Percentiles rank a stretch among this genome's conserved stretches.
Evolutionary conservation across 208 protist genomes (phyloP).

Genomic region (Zelonia costaricensis): DNA sequence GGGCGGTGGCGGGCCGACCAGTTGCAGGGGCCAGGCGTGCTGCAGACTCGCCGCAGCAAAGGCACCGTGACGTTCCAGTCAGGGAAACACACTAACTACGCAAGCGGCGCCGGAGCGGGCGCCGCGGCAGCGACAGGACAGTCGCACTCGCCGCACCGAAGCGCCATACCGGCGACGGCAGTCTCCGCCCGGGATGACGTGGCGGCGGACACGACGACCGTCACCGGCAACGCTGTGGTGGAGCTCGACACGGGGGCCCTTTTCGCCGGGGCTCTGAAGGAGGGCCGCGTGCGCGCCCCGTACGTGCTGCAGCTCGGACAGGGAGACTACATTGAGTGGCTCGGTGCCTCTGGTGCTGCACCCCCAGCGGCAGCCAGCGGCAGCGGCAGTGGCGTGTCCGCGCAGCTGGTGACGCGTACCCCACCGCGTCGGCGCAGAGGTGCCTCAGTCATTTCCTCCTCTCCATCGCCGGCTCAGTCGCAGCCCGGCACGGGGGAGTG

Average conservation of each 20-base stretch:
- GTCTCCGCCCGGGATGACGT: neutral
- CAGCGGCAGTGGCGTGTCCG: neutral
- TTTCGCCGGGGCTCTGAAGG: conserved; percentile 40
- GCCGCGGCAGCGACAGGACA: neutral
- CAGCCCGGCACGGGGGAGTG: conserved; percentile 39
- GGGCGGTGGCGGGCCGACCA: conserved; percentile 54
- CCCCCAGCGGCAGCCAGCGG: neutral
- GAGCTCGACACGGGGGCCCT: conserved; percentile 48
- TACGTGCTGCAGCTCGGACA: conserved; percentile 40
- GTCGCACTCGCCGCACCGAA: neutral
- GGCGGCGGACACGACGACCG: neutral
- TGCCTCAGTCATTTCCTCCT: neutral
- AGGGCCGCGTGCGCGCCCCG: conserved; percentile 17
- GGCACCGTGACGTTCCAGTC: conserved; percentile 8
- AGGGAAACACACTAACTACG: neutral
- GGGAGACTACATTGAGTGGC: conserved; percentile 65
- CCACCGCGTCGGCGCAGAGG: neutral
- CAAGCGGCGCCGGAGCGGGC: neutral
- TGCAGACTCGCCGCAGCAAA: conserved; percentile 22
- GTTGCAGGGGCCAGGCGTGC: conserved; percentile 18
- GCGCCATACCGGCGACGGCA: neutral
- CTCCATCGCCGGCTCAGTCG: neutral
- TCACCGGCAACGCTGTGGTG: conserved; percentile 40
- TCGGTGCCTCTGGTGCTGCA: neutral
- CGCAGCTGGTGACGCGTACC: neutral